Base-by-base conservation (phyloP, 2,329 filamentous ascomycete species). In the Helotiales sp. region DNA sequence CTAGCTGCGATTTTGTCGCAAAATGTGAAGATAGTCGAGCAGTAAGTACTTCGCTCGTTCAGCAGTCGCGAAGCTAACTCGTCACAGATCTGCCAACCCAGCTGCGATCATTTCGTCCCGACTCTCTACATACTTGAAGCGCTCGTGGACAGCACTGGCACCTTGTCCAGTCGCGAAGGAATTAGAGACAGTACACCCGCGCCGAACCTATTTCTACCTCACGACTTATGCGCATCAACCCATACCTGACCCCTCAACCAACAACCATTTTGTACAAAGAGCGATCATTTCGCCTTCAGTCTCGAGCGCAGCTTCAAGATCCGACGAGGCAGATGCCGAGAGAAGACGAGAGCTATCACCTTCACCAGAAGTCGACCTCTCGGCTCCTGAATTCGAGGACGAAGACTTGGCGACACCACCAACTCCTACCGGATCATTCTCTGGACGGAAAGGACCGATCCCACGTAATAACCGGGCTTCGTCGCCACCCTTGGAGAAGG, bases 201-300 rank as follows among this genome's bases (percentile, higher is more conserved):
- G 93, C 71, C 91, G 95, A 74, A 93, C 96, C 47, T 98, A 96
- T 79, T 98, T 96, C 77, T 98, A 93, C 76, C 84, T 99, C 59
- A 96, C 91, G 36, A 96, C 90, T n/a, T 88, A 83, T 69, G 86
- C 90, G 47, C 90, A 89, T 70, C 91, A 93, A 71, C 85, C 91
- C 34, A 85, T 98, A 19, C 91, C 91, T 2, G 84, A 89, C 63
- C 81, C 78, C 42, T 76, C 84, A 52, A 72, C 76, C 70, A 34
- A 34, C 40, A 63, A 77, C 67, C 56, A 68, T n/a, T 76, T 79
- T 61, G 76, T 78, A 55, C 79, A 78, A 64, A 81, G 81, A 60
- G 77, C 85, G 62, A 86, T 91, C 60, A 86, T 96, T 60, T 95
- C 93, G 2, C 93, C 93, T 0, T 93, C 91, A 19, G 79, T 96